Conservation (phyloP, 805 yeast species). For the Kodamaea fukazawae region DNA sequence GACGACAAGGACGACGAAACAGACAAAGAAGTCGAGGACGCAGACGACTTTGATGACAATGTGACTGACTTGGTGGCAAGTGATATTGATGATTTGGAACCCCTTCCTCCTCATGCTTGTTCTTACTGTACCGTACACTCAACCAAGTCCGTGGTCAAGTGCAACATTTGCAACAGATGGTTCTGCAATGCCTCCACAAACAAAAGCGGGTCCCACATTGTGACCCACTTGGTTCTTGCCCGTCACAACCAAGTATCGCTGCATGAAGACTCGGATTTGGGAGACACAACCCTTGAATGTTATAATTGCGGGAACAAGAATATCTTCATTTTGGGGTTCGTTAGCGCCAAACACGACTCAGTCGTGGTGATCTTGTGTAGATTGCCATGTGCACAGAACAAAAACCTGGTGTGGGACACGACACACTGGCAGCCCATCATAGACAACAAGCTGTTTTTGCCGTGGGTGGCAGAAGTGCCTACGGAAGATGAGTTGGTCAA, state of each 20-base stretch:
- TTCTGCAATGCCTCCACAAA: constrained; percentile 74
- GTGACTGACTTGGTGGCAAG: neutral
- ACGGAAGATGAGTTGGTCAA: constrained; percentile 57
- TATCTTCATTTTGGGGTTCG: constrained; percentile 79
- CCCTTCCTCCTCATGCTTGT: constrained; percentile 29
- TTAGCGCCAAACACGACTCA: constrained; percentile 80
- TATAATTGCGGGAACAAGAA: constrained; percentile 85
- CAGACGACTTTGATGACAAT: constrained; percentile 4
- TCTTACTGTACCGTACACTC: constrained; percentile 73
- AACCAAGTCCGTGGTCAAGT: constrained; percentile 66
- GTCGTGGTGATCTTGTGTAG: constrained; percentile 87
- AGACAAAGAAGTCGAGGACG: neutral
- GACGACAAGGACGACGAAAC: no score
- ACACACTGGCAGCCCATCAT: constrained; percentile 84
- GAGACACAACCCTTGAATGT: constrained; percentile 86
- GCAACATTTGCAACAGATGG: constrained; percentile 80
- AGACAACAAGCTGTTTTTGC: constrained; percentile 69
- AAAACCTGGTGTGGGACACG: constrained; percentile 82
- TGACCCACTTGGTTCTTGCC: constrained; percentile 79
- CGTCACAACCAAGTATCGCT: constrained; percentile 71
- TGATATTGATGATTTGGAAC: neutral
- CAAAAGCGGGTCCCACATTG: constrained; percentile 70
- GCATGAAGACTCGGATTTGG: constrained; percentile 78
- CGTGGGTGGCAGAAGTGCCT: constrained; percentile 80
- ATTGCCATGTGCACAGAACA: constrained; percentile 78